Base-by-base conservation (phyloP, 352 stramenopile genomes). In the Hyaloperonospora arabidopsidis region DNA sequence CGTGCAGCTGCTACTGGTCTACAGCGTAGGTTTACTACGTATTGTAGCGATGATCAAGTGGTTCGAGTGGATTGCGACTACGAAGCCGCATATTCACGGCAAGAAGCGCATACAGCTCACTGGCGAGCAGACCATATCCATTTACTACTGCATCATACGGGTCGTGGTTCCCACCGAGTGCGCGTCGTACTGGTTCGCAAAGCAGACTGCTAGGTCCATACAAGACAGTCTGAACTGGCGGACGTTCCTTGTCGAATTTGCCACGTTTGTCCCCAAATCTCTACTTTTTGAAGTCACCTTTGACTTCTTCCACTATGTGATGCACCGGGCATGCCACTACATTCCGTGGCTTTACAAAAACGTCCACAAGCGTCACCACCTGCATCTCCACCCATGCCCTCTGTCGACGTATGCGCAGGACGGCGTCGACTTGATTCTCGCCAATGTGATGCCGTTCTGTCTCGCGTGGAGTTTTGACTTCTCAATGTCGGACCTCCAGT, bases 381-480 rank as follows among this genome's bases (percentile, higher is more conserved):
- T 72, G 60, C 76, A 89, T 29, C 45, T 87, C 14, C 76, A 92
- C 39, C 84, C 83, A 48, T 88, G 72, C 14, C 70, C 86, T 15
- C 57, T 94, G 19, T 85, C 74, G 5, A 93, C 84, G 15, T 94
- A 93, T 59, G 84, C 93, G 56, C 82, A 93, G 63, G 70, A 89
- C 39, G 66, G 57, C 5, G 14, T 88, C 40, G 86, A 95, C 38
- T 52, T 94, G 22, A 61, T 72, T 21, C 64, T 92, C 14, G 90
- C 76, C n/a, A 95, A 93, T 56, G 67, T 87, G 1, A 28, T 91
- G 19, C 86, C 86, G n/a, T 85, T 89, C 29, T 58, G 74, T 19
- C 8, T 81, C 5, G 75, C 84, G 1, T 65, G 61, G 15, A 54
- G 47, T 10, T 15, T 89, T 25, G 68, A 61, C 12, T 67, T 74